A percentile compares a stretch with the other conserved stretches of the same genome.
Conservation (phyloP, 371 early-diverging fungal genomes). For the Saksenaea oblongispora region DNA sequence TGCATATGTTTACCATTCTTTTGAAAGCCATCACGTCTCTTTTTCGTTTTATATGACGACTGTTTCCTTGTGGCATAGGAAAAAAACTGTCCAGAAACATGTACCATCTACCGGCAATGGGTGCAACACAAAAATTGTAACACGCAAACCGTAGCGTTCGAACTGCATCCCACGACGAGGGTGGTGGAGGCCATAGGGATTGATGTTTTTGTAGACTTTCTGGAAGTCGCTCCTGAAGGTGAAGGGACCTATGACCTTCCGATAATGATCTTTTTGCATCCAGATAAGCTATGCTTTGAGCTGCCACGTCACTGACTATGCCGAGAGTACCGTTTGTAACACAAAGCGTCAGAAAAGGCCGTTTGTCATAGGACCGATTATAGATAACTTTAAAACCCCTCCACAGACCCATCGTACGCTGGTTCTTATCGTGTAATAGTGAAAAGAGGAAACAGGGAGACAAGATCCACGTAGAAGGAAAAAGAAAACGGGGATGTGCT, state of each 20-base stretch:
- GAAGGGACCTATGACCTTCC: slow-evolving; percentile 21
- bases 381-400: slow-evolving; percentile 34
- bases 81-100: slow-evolving; percentile 64
- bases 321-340: slow-evolving; percentile 73
- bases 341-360: slow-evolving; percentile 71
- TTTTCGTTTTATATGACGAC: slow-evolving; percentile 12
- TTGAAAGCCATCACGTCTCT: slow-evolving; percentile 36
- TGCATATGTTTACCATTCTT: slow-evolving; percentile 35
- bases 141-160: slow-evolving; percentile 62
- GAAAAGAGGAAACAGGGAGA: neutral
- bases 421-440: slow-evolving; percentile 28
- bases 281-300: slow-evolving; percentile 58
- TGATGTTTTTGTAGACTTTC: slow-evolving; percentile 18
- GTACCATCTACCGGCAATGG: slow-evolving; percentile 77
- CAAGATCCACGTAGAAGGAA: slow-evolving; percentile 9
- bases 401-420: neutral
- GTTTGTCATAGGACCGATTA: slow-evolving; percentile 49
- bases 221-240: slow-evolving; percentile 23
- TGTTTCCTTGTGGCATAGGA: slow-evolving; percentile 49
- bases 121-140: slow-evolving; percentile 77
- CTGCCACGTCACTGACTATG: slow-evolving; percentile 67
- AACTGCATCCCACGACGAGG: slow-evolving; percentile 30
- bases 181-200: slow-evolving; percentile 12
- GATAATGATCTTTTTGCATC: slow-evolving; percentile 17
- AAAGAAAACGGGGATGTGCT: slow-evolving; percentile 2